phyloP scores from a whole-genome alignment of 495 filamentous ascomycete species.

The Penicillium chermesinum region DNA sequence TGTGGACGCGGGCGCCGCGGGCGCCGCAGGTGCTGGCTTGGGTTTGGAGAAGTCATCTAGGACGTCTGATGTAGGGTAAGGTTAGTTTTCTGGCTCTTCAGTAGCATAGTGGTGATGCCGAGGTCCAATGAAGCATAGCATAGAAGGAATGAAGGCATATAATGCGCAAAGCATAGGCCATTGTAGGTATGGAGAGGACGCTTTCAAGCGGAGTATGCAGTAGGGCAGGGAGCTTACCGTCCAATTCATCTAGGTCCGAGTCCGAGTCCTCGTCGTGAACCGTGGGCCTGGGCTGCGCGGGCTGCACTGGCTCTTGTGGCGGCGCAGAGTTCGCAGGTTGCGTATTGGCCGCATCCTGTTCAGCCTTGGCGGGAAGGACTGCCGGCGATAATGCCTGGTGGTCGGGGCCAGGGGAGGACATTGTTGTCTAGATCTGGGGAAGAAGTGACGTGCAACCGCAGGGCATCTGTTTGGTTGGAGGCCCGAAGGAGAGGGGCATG shows the following conservation, averaged over 20 bases:
- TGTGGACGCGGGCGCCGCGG: constrained; percentile 27
- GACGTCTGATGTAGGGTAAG: constrained; percentile 55
- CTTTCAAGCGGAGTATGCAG: too few species aligned
- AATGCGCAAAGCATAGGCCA: too few species aligned
- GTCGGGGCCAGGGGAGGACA: neutral
- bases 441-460: neutral
- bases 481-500: constrained; percentile 8
- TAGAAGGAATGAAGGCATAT: too few species aligned
- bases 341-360: neutral
- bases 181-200: too few species aligned
- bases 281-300: constrained; percentile 4
- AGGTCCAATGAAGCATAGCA: neutral
- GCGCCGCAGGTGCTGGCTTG: constrained; percentile 38
- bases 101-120: neutral
- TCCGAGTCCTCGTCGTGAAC: constrained; percentile 39
- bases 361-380: neutral
- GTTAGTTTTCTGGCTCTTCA: neutral
- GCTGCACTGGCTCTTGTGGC: constrained; percentile 7
- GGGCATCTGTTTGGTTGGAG: neutral
- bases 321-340: constrained; percentile 4
- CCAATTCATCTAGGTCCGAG: constrained; percentile 80
- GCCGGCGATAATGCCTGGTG: neutral
- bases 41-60: constrained; percentile 77
- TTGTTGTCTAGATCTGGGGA: neutral
- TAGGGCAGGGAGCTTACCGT: constrained; percentile 50